phyloP scores from a whole-genome alignment of 1,284 basidiomycete genomes.

The Neonothopanus nambi region DNA sequence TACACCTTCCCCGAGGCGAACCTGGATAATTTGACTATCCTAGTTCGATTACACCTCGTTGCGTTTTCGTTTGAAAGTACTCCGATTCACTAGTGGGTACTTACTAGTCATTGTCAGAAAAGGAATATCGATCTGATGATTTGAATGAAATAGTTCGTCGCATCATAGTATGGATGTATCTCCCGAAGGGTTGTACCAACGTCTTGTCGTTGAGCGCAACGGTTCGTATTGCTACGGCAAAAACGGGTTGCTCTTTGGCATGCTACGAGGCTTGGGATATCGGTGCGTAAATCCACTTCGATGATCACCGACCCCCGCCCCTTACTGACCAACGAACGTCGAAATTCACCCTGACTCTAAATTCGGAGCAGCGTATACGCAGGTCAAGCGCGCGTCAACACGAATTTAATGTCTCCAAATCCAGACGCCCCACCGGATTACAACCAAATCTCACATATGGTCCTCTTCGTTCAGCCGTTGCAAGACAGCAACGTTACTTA shows the following conservation, averaged over 20 bases:
- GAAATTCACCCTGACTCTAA: no score
- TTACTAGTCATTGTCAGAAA: no score
- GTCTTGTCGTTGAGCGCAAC: conserved; percentile 28
- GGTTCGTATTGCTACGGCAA: conserved; percentile 41
- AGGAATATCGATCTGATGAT: not conserved
- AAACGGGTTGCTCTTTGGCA: conserved; percentile 35
- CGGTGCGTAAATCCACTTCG: conserved; percentile 22
- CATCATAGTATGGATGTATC: conserved; percentile 34
- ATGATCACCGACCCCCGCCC: no score
- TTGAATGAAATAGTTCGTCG: conserved; percentile 24
- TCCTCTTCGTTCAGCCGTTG: conserved; percentile 39
- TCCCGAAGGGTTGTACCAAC: conserved; percentile 28
- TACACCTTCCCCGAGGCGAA: conserved; percentile 22
- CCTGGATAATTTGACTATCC: conserved; percentile 27
- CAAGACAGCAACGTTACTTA: conserved; percentile 33
- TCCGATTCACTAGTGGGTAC: conserved; percentile 42
- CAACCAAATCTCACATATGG: conserved; percentile 29
- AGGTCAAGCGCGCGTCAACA: conserved; percentile 10
- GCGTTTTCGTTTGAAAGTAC: conserved; percentile 39
- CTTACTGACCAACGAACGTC: no score
- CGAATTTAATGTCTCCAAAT: conserved; percentile 15
- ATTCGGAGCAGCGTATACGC: conserved; percentile 4
- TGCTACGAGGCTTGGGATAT: conserved; percentile 39
- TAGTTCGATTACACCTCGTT: conserved; percentile 26
- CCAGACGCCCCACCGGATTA: conserved; percentile 24